phyloP scores from a whole-genome alignment of 495 filamentous ascomycete species.

The Xylaria flabelliformis region DNA sequence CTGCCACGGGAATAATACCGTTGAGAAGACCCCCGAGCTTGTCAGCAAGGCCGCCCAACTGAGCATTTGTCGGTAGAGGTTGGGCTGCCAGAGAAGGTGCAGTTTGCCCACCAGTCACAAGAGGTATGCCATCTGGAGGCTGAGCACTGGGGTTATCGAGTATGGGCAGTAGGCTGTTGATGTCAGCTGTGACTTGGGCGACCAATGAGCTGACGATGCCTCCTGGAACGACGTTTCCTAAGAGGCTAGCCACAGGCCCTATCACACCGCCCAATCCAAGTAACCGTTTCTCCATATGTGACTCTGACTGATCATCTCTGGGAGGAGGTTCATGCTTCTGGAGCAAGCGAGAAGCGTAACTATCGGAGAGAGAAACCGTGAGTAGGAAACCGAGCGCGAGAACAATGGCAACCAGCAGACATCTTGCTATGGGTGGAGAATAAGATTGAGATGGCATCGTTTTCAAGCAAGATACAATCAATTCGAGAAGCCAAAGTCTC shows the following conservation, averaged over 20 bases:
- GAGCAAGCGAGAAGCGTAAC: neutral
- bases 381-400: conserved; percentile 28
- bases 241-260: conserved; percentile 14
- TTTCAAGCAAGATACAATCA: neutral
- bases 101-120: conserved; percentile 25
- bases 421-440: conserved; percentile 29
- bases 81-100: conserved; percentile 17
- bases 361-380: conserved; percentile 13
- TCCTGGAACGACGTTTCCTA: conserved; percentile 21
- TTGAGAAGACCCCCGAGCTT: conserved; percentile 26
- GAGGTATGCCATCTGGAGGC: conserved; percentile 24
- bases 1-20: conserved; percentile 9
- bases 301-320: neutral
- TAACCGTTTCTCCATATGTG: conserved; percentile 20
- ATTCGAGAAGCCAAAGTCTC: conserved; percentile 3
- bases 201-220: conserved; percentile 22
- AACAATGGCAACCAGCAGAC: conserved; percentile 22
- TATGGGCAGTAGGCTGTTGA: conserved; percentile 9
- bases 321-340: neutral
- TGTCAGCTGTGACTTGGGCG: conserved; percentile 24
- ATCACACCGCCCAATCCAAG: conserved; percentile 21
- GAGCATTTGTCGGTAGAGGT: conserved; percentile 25
- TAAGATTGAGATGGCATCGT: conserved; percentile 28
- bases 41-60: conserved; percentile 13
- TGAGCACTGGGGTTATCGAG: conserved; percentile 19